Base-by-base conservation (phyloP, 2,329 filamentous ascomycete genomes). In the Verticillium albo-atrum region DNA sequence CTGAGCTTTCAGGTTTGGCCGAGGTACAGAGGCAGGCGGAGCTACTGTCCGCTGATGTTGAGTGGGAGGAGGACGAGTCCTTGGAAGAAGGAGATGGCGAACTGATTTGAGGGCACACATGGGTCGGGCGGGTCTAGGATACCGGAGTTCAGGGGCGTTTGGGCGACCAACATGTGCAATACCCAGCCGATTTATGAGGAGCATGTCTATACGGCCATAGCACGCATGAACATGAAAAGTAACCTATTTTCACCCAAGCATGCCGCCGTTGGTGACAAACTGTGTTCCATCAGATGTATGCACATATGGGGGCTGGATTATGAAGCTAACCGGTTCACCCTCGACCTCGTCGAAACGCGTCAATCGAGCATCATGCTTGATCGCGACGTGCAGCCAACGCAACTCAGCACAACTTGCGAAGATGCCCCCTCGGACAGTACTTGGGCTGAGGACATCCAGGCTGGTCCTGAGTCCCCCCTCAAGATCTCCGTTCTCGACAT, bases 1-100 rank as follows among this genome's bases (percentile, higher is more conserved):
- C 89, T 30, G 90, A 94, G 70, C 77, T 94, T 34, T 90, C 86
- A 34, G 89, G 89, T 0, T 70, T 92, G 51, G 87, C 87, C 0
- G 89, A 92, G 71, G 86, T 92, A n/a, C 85, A 88, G 71, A 75
- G 83, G 25, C 72, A 71, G 61, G 84, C 85, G 0, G 83, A 86
- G 65, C 78, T 77, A 62, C 74, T 80, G 70, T 74, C 75, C 2
- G 76, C 66, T 0, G 72, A 85, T 52, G 74, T 90, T 54, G 87
- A 89, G 27, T 88, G 84, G 79, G 84, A 85, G 56, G 83, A 85
- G 12, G 84, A 84, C 30, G 83, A 82, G 23, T 72, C 66, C 6
- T 76, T 68, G 15, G 80, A 77, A 2, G 76, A 84, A 0, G 84
- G 80, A 0, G 84, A 86, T 57, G 84, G 82, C 1, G 83, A 86